Base-by-base conservation (phyloP, 805 yeast species). In the Ogataea parapolymorpha region DNA sequence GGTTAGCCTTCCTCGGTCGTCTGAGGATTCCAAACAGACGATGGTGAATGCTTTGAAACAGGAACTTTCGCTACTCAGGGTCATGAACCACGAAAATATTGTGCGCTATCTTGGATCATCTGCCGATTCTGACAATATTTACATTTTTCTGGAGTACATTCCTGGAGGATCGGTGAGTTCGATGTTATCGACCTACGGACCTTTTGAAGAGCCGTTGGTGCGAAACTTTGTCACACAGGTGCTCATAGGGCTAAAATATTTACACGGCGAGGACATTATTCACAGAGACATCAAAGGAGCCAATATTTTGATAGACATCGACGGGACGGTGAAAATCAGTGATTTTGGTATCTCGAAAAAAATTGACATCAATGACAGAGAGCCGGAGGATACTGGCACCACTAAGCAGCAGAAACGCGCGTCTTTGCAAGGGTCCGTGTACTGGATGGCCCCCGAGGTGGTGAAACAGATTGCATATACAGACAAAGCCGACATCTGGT, bases 391-490 rank as follows among this genome's bases (percentile, higher is more conserved):
- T 3, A 26, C 25, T 3, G 43, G 14, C 2, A 85, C 25, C 66
- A 72, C 35, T 72, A 71, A 53, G 45, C 72, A 55, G 67, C 70
- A 63, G 63, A 77, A 76, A 49, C 75, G 97, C 32, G 90, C 86
- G 2, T 88, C 96, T 0, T 66, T 88, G 39, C 97, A 91, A 63
- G 99, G 99, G 0, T 87, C 96, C 0, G 89, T 91, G 0, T 93
- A 83, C 58, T 93, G 99, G 98, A 93, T 93, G 99, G 98, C 99
- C 0, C 99, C 99, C 0, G 99, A 93, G 60, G 98, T 93, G 7
- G 98, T 93, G 13, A 87, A 89, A 55, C 97, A 90, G 57, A 82
- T 86, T 2, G 86, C 89, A 0, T 86, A 91, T 39, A 91, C 98
- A 1, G 81, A 84, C 27, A 88, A 87, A 62, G 95, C 96, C 0